Percentiles rank a stretch among this genome's conserved stretches.
phyloP scores from a whole-genome alignment of 768 basidiomycete species.

The Mrakia gelida region DNA sequence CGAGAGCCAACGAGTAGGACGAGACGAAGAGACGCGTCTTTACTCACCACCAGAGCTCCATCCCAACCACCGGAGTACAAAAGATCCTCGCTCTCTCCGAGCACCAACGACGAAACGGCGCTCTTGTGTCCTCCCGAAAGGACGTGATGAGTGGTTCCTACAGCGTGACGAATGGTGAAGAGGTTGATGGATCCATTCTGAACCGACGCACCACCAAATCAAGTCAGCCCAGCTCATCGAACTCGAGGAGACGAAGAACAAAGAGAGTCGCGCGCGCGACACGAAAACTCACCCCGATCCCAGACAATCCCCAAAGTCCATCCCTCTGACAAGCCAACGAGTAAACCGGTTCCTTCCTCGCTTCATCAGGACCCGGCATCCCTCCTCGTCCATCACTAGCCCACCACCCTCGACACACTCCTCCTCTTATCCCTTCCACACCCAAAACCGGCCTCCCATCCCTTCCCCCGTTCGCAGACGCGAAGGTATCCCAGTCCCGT shows the following conservation, averaged over 20 bases:
- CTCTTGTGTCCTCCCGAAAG: slow-evolving; percentile 59
- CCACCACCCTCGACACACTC: slow-evolving; percentile 86
- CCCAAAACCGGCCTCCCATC: slow-evolving; percentile 82
- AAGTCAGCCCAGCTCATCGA: neutral
- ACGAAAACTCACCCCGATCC: slow-evolving; percentile 63
- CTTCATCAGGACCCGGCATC: slow-evolving; percentile 5
- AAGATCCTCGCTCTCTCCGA: slow-evolving; percentile 75
- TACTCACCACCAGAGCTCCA: slow-evolving; percentile 72
- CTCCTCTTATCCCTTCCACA: slow-evolving; percentile 85
- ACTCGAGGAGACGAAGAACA: neutral
- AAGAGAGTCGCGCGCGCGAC: no score
- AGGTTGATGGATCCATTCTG: slow-evolving; percentile 89
- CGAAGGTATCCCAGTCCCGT: slow-evolving; percentile 84
- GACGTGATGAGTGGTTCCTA: slow-evolving; percentile 69
- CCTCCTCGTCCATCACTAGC: slow-evolving; percentile 43
- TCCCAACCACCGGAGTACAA: slow-evolving; percentile 95
- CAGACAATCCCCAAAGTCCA: slow-evolving; percentile 85
- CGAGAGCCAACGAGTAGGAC: slow-evolving; percentile 14
- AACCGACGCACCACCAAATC: neutral
- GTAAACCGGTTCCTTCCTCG: slow-evolving; percentile 60
- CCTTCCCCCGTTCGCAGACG: slow-evolving; percentile 78
- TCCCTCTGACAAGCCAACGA: slow-evolving; percentile 88
- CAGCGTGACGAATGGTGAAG: slow-evolving; percentile 86
- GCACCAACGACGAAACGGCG: slow-evolving; percentile 76
- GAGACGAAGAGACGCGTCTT: slow-evolving; percentile 18